Conservation (phyloP, 1,139 yeast species). For the Debaryomyces psychrophilus region DNA sequence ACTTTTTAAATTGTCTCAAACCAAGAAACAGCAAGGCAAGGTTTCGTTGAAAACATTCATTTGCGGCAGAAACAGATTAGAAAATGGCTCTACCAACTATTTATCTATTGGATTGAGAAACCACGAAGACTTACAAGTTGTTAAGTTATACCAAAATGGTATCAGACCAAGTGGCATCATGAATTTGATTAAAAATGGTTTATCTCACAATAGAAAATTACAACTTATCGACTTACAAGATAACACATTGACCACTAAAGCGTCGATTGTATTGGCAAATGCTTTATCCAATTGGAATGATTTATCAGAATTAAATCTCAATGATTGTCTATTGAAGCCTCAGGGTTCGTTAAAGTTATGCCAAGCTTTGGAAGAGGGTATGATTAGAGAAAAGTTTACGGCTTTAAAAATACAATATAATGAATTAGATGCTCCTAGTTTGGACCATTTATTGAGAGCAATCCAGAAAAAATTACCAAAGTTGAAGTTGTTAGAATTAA, state of each 20-base stretch:
- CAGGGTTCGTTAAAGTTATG: slow-evolving; percentile 66
- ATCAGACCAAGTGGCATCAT: slow-evolving; percentile 92
- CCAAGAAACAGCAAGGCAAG: slow-evolving; percentile 51
- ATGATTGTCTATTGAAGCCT: slow-evolving; percentile 84
- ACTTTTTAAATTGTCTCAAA: slow-evolving; percentile 68
- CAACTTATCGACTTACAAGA: slow-evolving; percentile 87
- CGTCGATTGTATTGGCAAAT: slow-evolving; percentile 54
- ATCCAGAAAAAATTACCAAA: slow-evolving; percentile 59
- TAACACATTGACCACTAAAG: slow-evolving; percentile 85
- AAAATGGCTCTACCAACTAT: slow-evolving; percentile 86
- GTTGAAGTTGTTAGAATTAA: slow-evolving; percentile 72
- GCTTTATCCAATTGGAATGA: slow-evolving; percentile 47
- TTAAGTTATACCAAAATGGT: slow-evolving; percentile 91
- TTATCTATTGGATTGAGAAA: slow-evolving; percentile 76
- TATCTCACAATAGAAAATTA: slow-evolving; percentile 61
- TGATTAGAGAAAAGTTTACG: slow-evolving; percentile 45
- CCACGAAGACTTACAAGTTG: slow-evolving; percentile 71
- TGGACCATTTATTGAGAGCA: slow-evolving; percentile 58
- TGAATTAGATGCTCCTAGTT: slow-evolving; percentile 73
- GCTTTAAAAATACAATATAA: slow-evolving; percentile 81
- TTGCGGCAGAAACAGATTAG: slow-evolving; percentile 96
- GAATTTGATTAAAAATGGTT: slow-evolving; percentile 72
- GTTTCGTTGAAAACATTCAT: slow-evolving; percentile 74
- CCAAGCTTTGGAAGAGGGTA: slow-evolving; percentile 48
- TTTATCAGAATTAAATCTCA: slow-evolving; percentile 77